Evolutionary conservation across 495 filamentous ascomycete genomes (phyloP).

Genomic region (Podospora bellae-mahoneyi): DNA sequence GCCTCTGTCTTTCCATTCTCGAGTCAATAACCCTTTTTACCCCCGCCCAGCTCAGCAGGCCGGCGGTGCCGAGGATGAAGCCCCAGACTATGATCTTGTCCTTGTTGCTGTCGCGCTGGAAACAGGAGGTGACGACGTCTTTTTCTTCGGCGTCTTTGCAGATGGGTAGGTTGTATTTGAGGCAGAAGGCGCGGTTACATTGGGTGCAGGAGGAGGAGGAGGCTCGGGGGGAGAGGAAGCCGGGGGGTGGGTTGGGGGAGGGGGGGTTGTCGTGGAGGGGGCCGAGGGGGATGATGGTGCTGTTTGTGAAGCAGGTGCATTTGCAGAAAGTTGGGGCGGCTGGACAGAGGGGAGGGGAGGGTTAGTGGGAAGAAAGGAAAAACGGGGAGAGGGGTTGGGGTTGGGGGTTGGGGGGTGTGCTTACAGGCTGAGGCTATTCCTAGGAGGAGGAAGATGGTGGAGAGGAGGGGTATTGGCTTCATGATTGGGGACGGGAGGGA

Average conservation of each 20-base stretch:
- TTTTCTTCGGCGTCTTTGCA: slow-evolving; percentile 83
- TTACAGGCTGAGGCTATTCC: slow-evolving; percentile 37
- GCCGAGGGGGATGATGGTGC: slow-evolving; percentile 78
- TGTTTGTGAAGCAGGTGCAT: slow-evolving; percentile 91
- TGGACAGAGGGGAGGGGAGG: slow-evolving; percentile 22
- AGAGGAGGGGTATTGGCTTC: slow-evolving; percentile 31
- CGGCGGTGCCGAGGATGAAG: slow-evolving; percentile 84
- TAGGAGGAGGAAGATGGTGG: slow-evolving; percentile 31
- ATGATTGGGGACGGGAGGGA: slow-evolving; percentile 21
- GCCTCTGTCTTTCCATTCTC: slow-evolving; percentile 6
- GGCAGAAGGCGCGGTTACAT: slow-evolving; percentile 89
- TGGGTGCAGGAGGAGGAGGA: slow-evolving; percentile 60
- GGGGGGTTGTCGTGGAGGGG: slow-evolving; percentile 31
- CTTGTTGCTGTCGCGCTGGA: slow-evolving; percentile 87
- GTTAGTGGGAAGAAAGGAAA: slow-evolving; percentile 9
- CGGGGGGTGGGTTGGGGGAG: slow-evolving; percentile 18
- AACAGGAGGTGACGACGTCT: slow-evolving; percentile 86
- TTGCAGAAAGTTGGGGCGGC: slow-evolving; percentile 87
- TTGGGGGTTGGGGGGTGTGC: slow-evolving; percentile 15
- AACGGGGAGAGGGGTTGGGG: neutral
- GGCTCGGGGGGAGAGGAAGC: slow-evolving; percentile 22
- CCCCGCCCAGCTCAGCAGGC: slow-evolving; percentile 75
- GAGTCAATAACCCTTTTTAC: slow-evolving; percentile 47
- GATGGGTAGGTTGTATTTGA: slow-evolving; percentile 76
- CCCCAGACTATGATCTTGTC: slow-evolving; percentile 88